Conservation (phyloP, 371 early-diverging fungal species). For the Massospora cicadina region DNA sequence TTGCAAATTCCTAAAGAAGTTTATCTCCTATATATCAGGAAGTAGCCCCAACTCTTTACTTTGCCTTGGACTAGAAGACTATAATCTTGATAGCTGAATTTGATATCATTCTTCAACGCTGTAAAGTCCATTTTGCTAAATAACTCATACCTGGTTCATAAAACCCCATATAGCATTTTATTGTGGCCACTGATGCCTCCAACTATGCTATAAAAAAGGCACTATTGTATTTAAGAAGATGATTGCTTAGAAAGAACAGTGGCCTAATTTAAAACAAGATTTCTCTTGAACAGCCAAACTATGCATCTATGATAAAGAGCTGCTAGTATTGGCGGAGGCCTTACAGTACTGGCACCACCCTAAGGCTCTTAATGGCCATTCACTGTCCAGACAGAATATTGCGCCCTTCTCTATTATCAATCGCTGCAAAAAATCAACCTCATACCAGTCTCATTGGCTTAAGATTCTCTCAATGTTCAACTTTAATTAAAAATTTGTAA, state of each 20-base stretch:
- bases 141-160: neutral
- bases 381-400: neutral
- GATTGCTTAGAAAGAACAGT: neutral
- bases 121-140: neutral
- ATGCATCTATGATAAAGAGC: neutral
- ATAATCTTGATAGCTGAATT: neutral
- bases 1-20: neutral
- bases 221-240: neutral
- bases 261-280: neutral
- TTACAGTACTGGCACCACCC: neutral
- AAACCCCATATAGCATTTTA: neutral
- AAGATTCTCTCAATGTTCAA: no score
- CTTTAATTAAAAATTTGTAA: no score
- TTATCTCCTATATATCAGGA: neutral
- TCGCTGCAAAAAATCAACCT: no score
- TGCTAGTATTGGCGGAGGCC: neutral
- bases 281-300: neutral
- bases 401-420: no score
- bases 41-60: neutral
- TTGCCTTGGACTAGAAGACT: neutral
- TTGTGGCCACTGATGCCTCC: neutral
- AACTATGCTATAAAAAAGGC: neutral
- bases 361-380: neutral
- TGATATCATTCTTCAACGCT: neutral
- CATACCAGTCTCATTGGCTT: no score